Evolutionary conservation across 306 rosid genomes (phyloP).

Genomic region (Ceratonia siliqua): DNA sequence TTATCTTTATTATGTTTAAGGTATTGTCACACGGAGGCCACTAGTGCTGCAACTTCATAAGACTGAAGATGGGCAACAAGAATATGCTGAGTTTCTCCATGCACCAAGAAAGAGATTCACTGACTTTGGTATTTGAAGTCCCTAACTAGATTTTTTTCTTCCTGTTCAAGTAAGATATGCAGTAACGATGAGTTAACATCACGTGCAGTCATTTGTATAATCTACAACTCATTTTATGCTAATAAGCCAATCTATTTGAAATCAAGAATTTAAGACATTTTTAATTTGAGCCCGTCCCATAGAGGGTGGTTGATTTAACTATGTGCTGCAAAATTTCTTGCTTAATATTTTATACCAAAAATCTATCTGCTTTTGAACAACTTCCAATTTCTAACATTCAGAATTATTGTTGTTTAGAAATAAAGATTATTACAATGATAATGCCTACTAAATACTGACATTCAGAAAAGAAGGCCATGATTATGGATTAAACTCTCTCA

Average conservation of each 20-base stretch:
- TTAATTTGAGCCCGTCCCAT: not conserved
- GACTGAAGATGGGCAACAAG: constrained; percentile 65
- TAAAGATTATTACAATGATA: not conserved
- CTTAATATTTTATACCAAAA: not conserved
- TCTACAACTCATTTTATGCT: not conserved
- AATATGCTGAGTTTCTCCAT: constrained; percentile 98
- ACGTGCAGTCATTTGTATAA: not conserved
- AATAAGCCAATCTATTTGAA: not conserved
- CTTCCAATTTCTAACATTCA: not conserved
- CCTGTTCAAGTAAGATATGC: constrained; percentile 7
- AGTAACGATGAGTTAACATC: constrained; percentile 8
- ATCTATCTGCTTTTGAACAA: not conserved
- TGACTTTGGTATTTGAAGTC: constrained; percentile 71
- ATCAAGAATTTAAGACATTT: not conserved
- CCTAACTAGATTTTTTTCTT: constrained; percentile 6
- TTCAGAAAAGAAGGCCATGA: not conserved
- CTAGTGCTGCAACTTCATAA: constrained; percentile 95
- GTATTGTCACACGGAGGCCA: constrained; percentile 97
- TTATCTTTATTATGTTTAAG: constrained; percentile 40
- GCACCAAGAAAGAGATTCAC: constrained; percentile 71
- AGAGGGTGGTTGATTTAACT: not conserved
- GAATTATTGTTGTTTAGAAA: not conserved
- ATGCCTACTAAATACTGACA: not conserved
- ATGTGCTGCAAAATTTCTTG: not conserved
- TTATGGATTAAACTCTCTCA: constrained; percentile 6